Evolutionary conservation across 2,329 filamentous ascomycete genomes (phyloP).

Genomic region (Arachnomyces sp.): DNA sequence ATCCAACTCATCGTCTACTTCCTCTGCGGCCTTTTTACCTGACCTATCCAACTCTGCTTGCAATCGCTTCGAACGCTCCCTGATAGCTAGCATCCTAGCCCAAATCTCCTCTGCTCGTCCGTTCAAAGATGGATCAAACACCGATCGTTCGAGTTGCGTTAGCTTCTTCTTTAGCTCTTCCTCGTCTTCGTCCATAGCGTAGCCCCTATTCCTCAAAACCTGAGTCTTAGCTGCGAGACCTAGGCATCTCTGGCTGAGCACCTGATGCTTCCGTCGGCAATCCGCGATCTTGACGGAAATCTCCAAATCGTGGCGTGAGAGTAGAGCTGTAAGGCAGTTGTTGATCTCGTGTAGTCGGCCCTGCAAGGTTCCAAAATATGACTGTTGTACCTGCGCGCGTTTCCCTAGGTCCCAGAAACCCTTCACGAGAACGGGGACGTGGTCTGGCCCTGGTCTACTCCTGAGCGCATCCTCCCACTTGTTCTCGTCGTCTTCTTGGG

Average conservation of each 20-base stretch:
- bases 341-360: constrained; percentile 58
- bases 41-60: constrained; percentile 53
- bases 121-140: constrained; percentile 52
- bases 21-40: constrained; percentile 32
- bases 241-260: constrained; percentile 52
- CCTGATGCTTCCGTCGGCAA: constrained; percentile 51
- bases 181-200: constrained; percentile 56
- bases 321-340: constrained; percentile 49
- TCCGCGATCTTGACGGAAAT: constrained; percentile 52
- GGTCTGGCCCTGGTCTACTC: constrained; percentile 48
- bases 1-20: constrained; percentile 42
- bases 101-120: constrained; percentile 58
- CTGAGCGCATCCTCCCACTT: constrained; percentile 58
- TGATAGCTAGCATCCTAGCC: constrained; percentile 56
- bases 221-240: constrained; percentile 57
- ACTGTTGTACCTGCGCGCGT: constrained; percentile 49
- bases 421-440: constrained; percentile 52
- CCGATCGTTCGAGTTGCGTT: constrained; percentile 47
- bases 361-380: constrained; percentile 50
- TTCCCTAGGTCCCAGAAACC: constrained; percentile 53
- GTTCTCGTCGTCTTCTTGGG: constrained; percentile 48
- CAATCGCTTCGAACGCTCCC: constrained; percentile 50
- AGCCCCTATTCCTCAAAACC: constrained; percentile 54
- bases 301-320: constrained; percentile 53
- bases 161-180: constrained; percentile 57